These are phyloP conservation scores for Fusarium virguliforme DNA, from an alignment of 2,329 filamentous ascomycete genomes.

Conservation along the genomic window DNA sequence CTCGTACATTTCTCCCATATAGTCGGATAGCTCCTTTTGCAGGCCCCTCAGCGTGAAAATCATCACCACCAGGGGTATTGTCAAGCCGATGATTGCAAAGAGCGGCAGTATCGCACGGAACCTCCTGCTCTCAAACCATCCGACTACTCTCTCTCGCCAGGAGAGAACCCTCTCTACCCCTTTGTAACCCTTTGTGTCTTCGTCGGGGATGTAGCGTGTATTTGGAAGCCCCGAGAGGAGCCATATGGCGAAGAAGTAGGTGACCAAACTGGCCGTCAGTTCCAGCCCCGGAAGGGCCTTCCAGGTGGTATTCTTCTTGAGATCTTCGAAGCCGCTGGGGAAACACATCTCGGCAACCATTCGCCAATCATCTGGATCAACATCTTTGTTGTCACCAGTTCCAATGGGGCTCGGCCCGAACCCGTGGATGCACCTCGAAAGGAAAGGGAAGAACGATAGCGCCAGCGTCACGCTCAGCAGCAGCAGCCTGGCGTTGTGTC, in stretches of 20 bases:
- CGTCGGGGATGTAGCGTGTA: background rate
- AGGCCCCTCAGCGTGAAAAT: slow-evolving; percentile 31
- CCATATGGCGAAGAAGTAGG: slow-evolving; percentile 33
- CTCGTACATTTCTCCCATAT: slow-evolving; percentile 3
- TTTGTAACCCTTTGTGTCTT: background rate
- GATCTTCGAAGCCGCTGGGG: background rate
- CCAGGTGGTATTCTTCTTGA: slow-evolving; percentile 19
- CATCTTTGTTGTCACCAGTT: slow-evolving; percentile 22
- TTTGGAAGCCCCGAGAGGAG: slow-evolving; percentile 30
- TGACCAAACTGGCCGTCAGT: slow-evolving; percentile 23
- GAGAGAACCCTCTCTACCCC: background rate
- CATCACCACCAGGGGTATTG: slow-evolving; percentile 29
- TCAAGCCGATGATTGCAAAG: slow-evolving; percentile 12
- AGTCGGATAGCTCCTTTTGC: slow-evolving; percentile 20
- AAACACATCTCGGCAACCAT: slow-evolving; percentile 36
- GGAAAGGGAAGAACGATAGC: slow-evolving; percentile 48
- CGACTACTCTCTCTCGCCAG: slow-evolving; percentile 15
- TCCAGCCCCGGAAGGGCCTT: slow-evolving; percentile 23
- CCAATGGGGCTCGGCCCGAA: slow-evolving; percentile 39
- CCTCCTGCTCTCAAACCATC: slow-evolving; percentile 18
- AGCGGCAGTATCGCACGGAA: slow-evolving; percentile 19
- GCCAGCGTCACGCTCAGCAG: slow-evolving; percentile 28
- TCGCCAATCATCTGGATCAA: slow-evolving; percentile 20
- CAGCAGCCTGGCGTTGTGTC: slow-evolving; percentile 30
- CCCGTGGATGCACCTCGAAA: slow-evolving; percentile 46